Evolutionary conservation across 2,329 filamentous ascomycete genomes (phyloP).

Genomic region (Ophiosphaerella herpotricha): DNA sequence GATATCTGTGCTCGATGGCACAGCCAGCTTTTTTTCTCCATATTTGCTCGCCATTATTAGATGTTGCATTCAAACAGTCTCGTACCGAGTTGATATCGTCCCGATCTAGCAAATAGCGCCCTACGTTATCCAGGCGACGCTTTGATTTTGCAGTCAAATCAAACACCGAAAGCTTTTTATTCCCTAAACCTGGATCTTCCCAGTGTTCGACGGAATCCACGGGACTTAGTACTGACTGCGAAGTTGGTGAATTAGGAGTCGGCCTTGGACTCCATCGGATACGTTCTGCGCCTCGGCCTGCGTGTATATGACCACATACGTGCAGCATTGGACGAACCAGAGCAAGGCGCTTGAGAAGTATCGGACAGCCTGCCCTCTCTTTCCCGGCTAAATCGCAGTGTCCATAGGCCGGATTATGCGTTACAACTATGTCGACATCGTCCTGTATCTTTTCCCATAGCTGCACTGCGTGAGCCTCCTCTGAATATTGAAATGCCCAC

Average conservation of each 20-base stretch:
- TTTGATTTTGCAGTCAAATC: slow-evolving; percentile 58
- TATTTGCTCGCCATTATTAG: slow-evolving; percentile 21
- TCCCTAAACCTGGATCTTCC: slow-evolving; percentile 62
- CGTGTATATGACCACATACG: slow-evolving; percentile 75
- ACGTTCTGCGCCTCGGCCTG: slow-evolving; percentile 66
- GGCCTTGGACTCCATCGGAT: slow-evolving; percentile 58
- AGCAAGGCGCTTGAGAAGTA: slow-evolving; percentile 62
- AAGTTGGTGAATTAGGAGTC: too few relatives aligned
- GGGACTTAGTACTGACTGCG: slow-evolving; percentile 35
- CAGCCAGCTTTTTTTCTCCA: slow-evolving; percentile 21
- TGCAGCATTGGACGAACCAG: slow-evolving; percentile 66
- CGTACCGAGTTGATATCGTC: too few relatives aligned
- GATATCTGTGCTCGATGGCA: slow-evolving; percentile 23
- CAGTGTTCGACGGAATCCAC: slow-evolving; percentile 56
- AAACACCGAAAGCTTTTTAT: slow-evolving; percentile 66
- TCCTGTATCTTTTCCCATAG: slow-evolving; percentile 67
- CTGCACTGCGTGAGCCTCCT: slow-evolving; percentile 41
- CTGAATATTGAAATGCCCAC: slow-evolving; percentile 71
- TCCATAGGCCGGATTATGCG: slow-evolving; percentile 68
- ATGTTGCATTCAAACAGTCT: slow-evolving; percentile 18
- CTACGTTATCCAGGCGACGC: slow-evolving; percentile 30
- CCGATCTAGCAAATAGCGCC: too few relatives aligned
- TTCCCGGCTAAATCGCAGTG: slow-evolving; percentile 58
- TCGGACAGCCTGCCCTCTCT: slow-evolving; percentile 61
- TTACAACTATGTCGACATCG: slow-evolving; percentile 69